Conservation (phyloP, 1,284 basidiomycete genomes). For the Flammula alnicola region DNA sequence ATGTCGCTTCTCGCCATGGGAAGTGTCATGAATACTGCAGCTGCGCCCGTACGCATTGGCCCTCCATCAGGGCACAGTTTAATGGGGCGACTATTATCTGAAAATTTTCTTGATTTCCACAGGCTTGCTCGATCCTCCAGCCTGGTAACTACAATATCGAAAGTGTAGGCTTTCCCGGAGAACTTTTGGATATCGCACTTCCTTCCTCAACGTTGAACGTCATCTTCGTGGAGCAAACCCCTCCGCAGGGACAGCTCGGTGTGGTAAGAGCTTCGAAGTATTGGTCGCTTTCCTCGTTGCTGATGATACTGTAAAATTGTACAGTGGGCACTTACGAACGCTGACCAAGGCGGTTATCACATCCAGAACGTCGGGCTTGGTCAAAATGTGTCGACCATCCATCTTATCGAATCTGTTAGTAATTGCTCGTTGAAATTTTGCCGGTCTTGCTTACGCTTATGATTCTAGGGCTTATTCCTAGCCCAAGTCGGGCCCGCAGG, state of each 20-base stretch:
- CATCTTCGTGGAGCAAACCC: slow-evolving; percentile 3
- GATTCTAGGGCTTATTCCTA: slow-evolving; percentile 8
- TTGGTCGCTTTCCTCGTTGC: background rate
- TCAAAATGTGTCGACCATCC: slow-evolving; percentile 12
- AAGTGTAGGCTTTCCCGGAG: slow-evolving; percentile 12
- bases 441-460: background rate
- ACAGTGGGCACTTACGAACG: slow-evolving; percentile 8
- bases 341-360: slow-evolving; percentile 15
- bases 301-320: background rate
- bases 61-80: background rate
- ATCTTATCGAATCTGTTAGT: slow-evolving; percentile 14
- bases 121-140: slow-evolving; percentile 10
- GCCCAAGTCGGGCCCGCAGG: slow-evolving; percentile 4
- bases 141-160: slow-evolving; percentile 12
- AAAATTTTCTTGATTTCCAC: background rate
- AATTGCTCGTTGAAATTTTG: background rate
- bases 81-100: background rate
- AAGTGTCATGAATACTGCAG: background rate
- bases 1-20: background rate
- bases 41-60: slow-evolving; percentile 1
- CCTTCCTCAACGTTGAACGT: slow-evolving; percentile 14
- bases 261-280: slow-evolving; percentile 1
- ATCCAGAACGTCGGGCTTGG: slow-evolving; percentile 10
- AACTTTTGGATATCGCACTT: slow-evolving; percentile 8
- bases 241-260: slow-evolving; percentile 5